Base-by-base conservation (phyloP, 1,284 basidiomycete genomes). In the Mycena sp. region DNA sequence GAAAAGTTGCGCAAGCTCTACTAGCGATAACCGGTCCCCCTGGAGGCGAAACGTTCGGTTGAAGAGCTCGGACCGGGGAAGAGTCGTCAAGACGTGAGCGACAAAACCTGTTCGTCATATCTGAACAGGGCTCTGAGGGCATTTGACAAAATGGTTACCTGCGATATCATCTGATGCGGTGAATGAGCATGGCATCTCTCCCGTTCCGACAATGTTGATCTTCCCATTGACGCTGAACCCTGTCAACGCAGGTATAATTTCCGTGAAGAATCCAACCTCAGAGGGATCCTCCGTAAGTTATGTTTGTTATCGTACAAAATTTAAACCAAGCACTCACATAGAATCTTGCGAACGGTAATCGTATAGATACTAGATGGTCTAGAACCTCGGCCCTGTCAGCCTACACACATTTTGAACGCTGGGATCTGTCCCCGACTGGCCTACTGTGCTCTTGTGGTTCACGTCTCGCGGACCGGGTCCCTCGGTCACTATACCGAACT, bases 61-160 rank as follows among this genome's bases (percentile, higher is more conserved):
- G 14, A 63, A 50, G 6, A 77, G 67, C 12, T 68, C 45, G 19
- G 65, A 49, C 9, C 67, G 63, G 0, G 72, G 62, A 32, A 72
- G 63, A 17, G 67, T 65, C 6, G 72, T 74, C 28, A 77, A 65
- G 32, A 74, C 64, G 55, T 77, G 68, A 9, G 71, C 73, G 11
- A 75, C 65, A 56, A 73, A 78, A 26, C 71, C 71, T 65, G 56
- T 45, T 37, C 46, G 35, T 25, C 29, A n/a, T 23, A 50, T 29
- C 37, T n/a, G 38, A 41, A 45, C 44, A 16, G 32, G 43, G 40
- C 49, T 35, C 23, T 41, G 12, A 19, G 40, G n/a, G 21, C 5
- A 16, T 40, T 23, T 6, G 1, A 21, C 2, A 19, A 29, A 4
- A 16, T 40, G 1, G 43, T n/a, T 63, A 73, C 72, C 70, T 69